Base-by-base conservation (phyloP, 1,139 yeast species). In the Schizosaccharomyces versatilis region DNA sequence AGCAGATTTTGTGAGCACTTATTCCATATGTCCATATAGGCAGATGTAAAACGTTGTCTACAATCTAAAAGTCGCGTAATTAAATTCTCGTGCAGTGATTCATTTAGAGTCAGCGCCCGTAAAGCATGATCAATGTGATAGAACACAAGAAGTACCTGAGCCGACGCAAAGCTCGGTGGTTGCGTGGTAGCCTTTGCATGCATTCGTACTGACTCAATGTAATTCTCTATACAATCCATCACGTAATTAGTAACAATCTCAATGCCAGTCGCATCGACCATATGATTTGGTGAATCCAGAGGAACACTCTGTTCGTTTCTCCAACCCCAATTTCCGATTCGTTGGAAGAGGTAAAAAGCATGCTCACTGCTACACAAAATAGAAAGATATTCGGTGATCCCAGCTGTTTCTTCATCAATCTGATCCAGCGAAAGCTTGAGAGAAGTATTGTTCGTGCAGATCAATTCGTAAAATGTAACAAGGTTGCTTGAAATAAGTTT, bases 281-380 rank as follows among this genome's bases (percentile, higher is more conserved):
- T 24, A 24, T 24, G 32, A 24, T 24, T 7, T 10, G 49, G 14
- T 10, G 24, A 36, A 10, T 12, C 10, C 3, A 44, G n/a, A 32
- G 19, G 38, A 9, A 36, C 6, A 17, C 10, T 6, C 36, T 19
- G 1, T 44, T 44, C 49, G 32, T 44, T 32, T 44, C 49, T 17
- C 49, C 49, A 44, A 10, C 49, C 49, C 49, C 49, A 44, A 19
- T 44, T 12, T 9, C 49, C 49, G 2, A 44, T 44, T 19, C 49
- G 19, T 24, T 44, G 38, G 10, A 44, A 10, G 2, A 44, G 32
- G 32, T 44, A 44, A 44, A 32, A 44, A n/a, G 49, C 19, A 24
- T 44, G 15, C 14, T 44, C 32, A 44, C 32, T n/a, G 14, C 32
- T 15, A 17, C 38, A 19, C 7, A 44, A 32, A 1, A 9, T 32